Percentiles rank a stretch among this genome's conserved stretches.
Conservation (phyloP, 345 rosid species). For the Camelina hispida region DNA sequence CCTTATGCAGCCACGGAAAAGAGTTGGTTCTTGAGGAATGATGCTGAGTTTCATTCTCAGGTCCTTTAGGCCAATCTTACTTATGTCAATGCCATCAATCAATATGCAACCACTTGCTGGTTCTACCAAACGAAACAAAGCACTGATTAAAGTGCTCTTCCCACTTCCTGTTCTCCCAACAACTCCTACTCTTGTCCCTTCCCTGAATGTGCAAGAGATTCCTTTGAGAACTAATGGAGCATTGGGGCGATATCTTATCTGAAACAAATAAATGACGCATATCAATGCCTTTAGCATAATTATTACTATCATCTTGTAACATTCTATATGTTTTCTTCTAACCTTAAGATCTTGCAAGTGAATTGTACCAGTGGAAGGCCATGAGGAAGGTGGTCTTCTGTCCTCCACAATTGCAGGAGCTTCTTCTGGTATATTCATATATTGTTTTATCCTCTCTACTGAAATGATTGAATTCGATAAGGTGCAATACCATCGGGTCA, state of each 20-base stretch:
- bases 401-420: slow-evolving; percentile 67
- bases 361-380: slow-evolving; percentile 76
- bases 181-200: slow-evolving; percentile 79
- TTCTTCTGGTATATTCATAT: slow-evolving; percentile 65
- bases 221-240: slow-evolving; percentile 76
- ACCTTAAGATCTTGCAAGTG: slow-evolving; percentile 75
- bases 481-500: slow-evolving; percentile 64
- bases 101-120: slow-evolving; percentile 71
- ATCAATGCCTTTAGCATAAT: not conserved
- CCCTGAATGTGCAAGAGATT: slow-evolving; percentile 71
- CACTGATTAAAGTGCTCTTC: slow-evolving; percentile 84
- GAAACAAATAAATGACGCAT: slow-evolving; percentile 25
- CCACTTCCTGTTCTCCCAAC: slow-evolving; percentile 97
- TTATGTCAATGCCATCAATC: slow-evolving; percentile 77
- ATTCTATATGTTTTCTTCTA: slow-evolving; percentile 1
- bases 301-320: slow-evolving; percentile 6
- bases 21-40: slow-evolving; percentile 96
- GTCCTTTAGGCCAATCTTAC: slow-evolving; percentile 80
- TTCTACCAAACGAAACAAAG: slow-evolving; percentile 86
- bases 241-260: slow-evolving; percentile 75
- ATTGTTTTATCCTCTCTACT: slow-evolving; percentile 77
- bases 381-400: slow-evolving; percentile 62
- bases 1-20: slow-evolving; percentile 79
- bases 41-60: slow-evolving; percentile 86
- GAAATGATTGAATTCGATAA: slow-evolving; percentile 72